Percentiles rank a stretch among this genome's conserved stretches.
phyloP scores from a whole-genome alignment of 202 grass and related monocot species.

The Schoenoplectus tabernaemontani region DNA sequence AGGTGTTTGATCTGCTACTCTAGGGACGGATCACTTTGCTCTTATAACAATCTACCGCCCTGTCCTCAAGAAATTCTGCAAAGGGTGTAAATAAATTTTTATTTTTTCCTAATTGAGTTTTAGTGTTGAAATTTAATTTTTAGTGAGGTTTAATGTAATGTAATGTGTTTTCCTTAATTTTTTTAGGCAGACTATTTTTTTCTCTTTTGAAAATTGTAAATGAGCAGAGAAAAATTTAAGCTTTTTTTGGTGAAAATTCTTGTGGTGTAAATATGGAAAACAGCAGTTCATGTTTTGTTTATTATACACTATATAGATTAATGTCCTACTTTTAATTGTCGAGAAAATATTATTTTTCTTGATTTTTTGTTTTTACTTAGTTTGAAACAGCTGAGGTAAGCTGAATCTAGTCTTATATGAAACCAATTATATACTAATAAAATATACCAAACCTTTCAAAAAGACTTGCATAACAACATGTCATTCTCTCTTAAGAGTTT shows the following conservation, averaged over 20 bases:
- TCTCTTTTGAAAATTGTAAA: not conserved
- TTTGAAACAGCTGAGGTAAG: not conserved
- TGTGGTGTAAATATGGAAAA: not conserved
- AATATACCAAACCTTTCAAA: too few species aligned
- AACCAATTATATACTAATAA: not conserved
- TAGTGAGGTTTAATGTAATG: not conserved
- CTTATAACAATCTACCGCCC: conserved; percentile 15
- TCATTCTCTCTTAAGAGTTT: too few species aligned
- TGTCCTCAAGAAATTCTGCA: not conserved
- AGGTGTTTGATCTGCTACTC: conserved; percentile 50
- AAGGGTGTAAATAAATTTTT: not conserved
- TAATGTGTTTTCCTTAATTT: not conserved
- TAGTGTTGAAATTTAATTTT: not conserved
- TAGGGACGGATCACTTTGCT: conserved; percentile 32
- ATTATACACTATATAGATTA: not conserved
- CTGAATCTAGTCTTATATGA: not conserved
- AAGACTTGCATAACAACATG: too few species aligned
- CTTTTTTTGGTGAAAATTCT: not conserved
- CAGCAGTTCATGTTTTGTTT: not conserved
- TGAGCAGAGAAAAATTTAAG: not conserved
- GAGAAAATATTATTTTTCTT: not conserved
- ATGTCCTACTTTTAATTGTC: not conserved
- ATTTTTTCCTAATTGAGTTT: not conserved
- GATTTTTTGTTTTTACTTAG: not conserved
- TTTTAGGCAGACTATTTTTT: not conserved